Base-by-base conservation (phyloP, 106 monocot genomes). In the Agapanthus africanus region DNA sequence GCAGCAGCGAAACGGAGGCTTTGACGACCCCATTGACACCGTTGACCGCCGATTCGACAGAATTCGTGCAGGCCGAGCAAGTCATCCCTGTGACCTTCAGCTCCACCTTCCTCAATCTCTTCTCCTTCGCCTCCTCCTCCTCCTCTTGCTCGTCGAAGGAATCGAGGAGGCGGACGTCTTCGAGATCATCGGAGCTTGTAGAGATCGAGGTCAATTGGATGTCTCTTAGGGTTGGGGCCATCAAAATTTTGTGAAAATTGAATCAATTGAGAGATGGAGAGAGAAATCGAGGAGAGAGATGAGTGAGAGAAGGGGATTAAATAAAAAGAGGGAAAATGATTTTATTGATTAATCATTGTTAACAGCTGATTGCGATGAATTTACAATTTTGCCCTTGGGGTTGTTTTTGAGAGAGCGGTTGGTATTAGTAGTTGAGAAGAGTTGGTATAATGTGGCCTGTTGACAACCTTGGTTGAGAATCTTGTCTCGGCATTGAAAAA, bases 81-180 rank as follows among this genome's bases (percentile, higher is more conserved):
- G 75, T 75, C 75, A 75, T 75, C 36, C 75, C 75, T 11, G 75
- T 68, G 8, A 75, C 47, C 32, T 22, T 68, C 19, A 75, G 11
- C 75, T 68, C 68, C 26, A 75, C 60, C 40, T 39, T 68, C 68
- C 46, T 61, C 67, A 75, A 37, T 5, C 61, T 68, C 33, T 33
- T 37, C 35, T 40, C 75, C 9, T 16, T 21, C 32, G 4, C 54
- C 28, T 40, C 67, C 34, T 59, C 74, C 18, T 42, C 42, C 7
- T 74, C 67, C 34, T 42, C 66, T 0, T 49, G 34, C 10, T 47
- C 19, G 22, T 47, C 19, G 22, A 33, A 40, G 5, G 68, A 68
- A 47, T 68, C 68, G 33, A 68, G 50, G 49, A 68, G 68, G 6
- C 68, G 31, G 19, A 68, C 50, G 11, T 68, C 68, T 30, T 68